Conservation (phyloP, 768 basidiomycete species). For the Coprinopsis marcescibilis region DNA sequence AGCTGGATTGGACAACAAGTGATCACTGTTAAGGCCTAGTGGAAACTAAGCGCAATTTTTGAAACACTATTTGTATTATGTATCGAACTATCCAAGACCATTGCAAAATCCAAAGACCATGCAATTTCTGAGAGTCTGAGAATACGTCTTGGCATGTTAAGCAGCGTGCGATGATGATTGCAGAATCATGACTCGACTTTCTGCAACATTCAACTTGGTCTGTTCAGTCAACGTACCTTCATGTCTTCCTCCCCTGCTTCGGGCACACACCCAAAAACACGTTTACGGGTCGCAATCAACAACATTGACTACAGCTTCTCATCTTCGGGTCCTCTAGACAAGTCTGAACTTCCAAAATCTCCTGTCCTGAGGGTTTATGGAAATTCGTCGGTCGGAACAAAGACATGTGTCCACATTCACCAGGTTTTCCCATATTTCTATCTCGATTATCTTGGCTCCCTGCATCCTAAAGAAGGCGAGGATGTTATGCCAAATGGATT, state of each 20-base stretch:
- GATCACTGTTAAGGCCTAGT: slow-evolving; percentile 39
- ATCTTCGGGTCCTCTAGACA: slow-evolving; percentile 59
- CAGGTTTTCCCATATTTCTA: slow-evolving; percentile 94
- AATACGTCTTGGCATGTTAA: too few relatives aligned
- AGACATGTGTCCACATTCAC: slow-evolving; percentile 85
- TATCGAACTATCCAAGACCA: too few relatives aligned
- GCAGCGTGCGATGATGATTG: too few relatives aligned
- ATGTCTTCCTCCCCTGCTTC: too few relatives aligned
- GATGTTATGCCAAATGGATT: slow-evolving; percentile 2
- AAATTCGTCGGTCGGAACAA: slow-evolving; percentile 66
- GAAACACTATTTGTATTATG: too few relatives aligned
- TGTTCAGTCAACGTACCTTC: too few relatives aligned
- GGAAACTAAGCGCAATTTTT: too few relatives aligned
- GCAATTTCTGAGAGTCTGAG: too few relatives aligned
- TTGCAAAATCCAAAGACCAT: too few relatives aligned
- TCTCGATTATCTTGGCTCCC: slow-evolving; percentile 68
- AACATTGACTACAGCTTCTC: slow-evolving; percentile 62
- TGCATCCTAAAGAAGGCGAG: slow-evolving; percentile 61
- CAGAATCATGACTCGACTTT: too few relatives aligned
- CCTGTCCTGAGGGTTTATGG: slow-evolving; percentile 89
- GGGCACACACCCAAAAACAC: not conserved
- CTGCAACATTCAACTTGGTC: too few relatives aligned
- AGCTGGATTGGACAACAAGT: slow-evolving; percentile 77
- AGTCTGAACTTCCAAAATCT: slow-evolving; percentile 52
- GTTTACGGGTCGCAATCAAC: slow-evolving; percentile 38